phyloP scores from a whole-genome alignment of 768 basidiomycete species.

The Russula brevipes region DNA sequence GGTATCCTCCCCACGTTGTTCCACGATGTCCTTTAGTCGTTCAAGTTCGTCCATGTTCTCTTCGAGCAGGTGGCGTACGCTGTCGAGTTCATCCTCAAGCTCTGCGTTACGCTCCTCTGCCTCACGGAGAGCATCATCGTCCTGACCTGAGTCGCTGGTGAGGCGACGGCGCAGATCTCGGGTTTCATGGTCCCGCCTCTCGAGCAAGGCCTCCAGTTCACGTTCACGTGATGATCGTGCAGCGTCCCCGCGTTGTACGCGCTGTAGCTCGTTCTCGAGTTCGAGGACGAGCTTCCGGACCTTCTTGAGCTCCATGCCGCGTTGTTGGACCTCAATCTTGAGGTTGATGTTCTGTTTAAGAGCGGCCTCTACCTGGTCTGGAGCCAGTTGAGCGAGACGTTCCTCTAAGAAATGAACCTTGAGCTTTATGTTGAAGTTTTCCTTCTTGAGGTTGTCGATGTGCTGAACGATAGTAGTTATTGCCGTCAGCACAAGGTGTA shows the following conservation, averaged over 20 bases:
- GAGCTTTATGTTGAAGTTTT: conserved; percentile 95
- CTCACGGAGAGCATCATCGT: conserved; percentile 51
- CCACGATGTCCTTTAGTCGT: conserved; percentile 61
- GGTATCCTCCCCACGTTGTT: conserved; percentile 39
- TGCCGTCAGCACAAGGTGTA: neutral
- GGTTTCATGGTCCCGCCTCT: conserved; percentile 66
- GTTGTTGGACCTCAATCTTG: conserved; percentile 87
- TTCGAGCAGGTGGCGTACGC: conserved; percentile 60
- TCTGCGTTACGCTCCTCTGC: conserved; percentile 58
- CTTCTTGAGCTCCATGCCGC: conserved; percentile 87
- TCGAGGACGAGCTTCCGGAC: conserved; percentile 84
- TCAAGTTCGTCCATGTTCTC: conserved; percentile 85
- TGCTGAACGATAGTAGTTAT: conserved; percentile 47
- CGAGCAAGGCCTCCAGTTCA: conserved; percentile 72
- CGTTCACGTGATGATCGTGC: conserved; percentile 50
- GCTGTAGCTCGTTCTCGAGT: conserved; percentile 74
- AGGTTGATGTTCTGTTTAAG: conserved; percentile 90
- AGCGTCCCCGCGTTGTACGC: conserved; percentile 48
- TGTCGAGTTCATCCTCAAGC: conserved; percentile 69
- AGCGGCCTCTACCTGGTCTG: conserved; percentile 88
- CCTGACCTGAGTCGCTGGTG: conserved; percentile 31
- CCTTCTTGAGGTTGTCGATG: conserved; percentile 92
- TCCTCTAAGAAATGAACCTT: conserved; percentile 96
- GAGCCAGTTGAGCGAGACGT: conserved; percentile 80
- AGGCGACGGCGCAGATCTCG: conserved; percentile 57